These are phyloP conservation scores for Castanea crenata DNA, from an alignment of 306 rosid genomes.

Conservation along the genomic window DNA sequence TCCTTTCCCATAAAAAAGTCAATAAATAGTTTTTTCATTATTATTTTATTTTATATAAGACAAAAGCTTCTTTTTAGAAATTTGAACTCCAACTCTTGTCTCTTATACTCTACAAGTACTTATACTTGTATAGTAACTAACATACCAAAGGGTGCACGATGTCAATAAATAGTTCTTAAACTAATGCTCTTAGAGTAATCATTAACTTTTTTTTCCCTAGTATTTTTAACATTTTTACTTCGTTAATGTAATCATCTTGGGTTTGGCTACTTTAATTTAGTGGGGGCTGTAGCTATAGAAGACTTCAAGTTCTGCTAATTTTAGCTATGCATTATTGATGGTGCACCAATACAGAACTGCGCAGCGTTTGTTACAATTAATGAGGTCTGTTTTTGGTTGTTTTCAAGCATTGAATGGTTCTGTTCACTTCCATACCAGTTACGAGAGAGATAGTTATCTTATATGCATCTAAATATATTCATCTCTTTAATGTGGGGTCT, in stretches of 20 bases:
- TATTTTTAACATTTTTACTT: too few relatives aligned
- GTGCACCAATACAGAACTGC: constrained; percentile 31
- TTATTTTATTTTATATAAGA: too few relatives aligned
- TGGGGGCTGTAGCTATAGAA: not conserved
- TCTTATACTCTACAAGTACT: accelerated
- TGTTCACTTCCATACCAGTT: not conserved
- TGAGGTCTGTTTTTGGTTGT: constrained; percentile 45
- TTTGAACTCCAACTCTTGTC: accelerated
- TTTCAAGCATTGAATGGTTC: constrained; percentile 36
- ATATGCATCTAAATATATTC: too few relatives aligned
- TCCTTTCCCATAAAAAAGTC: too few relatives aligned
- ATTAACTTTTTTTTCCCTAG: too few relatives aligned
- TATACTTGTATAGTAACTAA: accelerated
- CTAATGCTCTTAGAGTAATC: too few relatives aligned
- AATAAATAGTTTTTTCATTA: too few relatives aligned
- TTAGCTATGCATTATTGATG: constrained; percentile 29
- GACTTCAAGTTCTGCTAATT: not conserved
- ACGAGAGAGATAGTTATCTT: not conserved
- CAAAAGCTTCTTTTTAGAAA: too few relatives aligned
- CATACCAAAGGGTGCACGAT: accelerated
- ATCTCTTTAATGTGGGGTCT: too few relatives aligned
- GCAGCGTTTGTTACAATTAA: constrained; percentile 33
- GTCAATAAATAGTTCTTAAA: too few relatives aligned
- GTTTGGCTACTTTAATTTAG: not conserved
- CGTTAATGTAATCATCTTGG: not conserved